Base-by-base conservation (phyloP, 768 basidiomycete genomes). In the Phylloporus sp. region DNA sequence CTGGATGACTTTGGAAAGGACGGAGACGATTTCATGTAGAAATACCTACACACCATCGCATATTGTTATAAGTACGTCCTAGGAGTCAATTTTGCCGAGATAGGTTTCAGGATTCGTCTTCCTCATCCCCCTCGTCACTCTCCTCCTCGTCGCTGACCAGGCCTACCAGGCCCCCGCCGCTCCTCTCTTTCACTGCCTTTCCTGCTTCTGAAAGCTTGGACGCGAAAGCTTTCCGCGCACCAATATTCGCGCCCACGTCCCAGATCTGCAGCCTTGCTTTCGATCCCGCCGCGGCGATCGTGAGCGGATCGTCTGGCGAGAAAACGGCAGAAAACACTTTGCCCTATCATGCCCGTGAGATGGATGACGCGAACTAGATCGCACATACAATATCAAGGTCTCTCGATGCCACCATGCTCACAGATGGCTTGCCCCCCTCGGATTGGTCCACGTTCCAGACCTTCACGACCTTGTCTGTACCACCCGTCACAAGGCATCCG, bases 261-360 rank as follows among this genome's bases (percentile, higher is more conserved):
- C 95, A 99, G 14, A 99, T 74, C 64, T 98, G 95, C 6, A 99
- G 66, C 62, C 86, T 92, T 2, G 90, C 95, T 60, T 91, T 88
- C 3, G 91, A 94, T 11, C 96, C 96, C 24, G 88, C 95, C 4
- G 92, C 93, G 3, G 94, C 95, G 38, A 99, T 67, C 8, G 90
- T 96, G 41, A 97, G 80, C 2, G 93, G 87, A 59, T 94, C 89
- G 62, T 98, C 95, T 0, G 96, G 95, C 6, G 93, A 97, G 73
- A 86, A 98, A 0, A 78, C 74, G 0, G 85, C 75, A 6, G 93
- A 88, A 70, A 99, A 99, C 7, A 98, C 90, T 74, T 95, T 95
- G 68, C 96, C 96, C 94, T 96, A 53, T 38, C 48, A 24, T 13
- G 13, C 26, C 27, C 9, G 22, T 49, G 27, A 56, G 44, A 49